Base-by-base conservation (phyloP, 108 stramenopile species). In the Conticribra weissflogii region DNA sequence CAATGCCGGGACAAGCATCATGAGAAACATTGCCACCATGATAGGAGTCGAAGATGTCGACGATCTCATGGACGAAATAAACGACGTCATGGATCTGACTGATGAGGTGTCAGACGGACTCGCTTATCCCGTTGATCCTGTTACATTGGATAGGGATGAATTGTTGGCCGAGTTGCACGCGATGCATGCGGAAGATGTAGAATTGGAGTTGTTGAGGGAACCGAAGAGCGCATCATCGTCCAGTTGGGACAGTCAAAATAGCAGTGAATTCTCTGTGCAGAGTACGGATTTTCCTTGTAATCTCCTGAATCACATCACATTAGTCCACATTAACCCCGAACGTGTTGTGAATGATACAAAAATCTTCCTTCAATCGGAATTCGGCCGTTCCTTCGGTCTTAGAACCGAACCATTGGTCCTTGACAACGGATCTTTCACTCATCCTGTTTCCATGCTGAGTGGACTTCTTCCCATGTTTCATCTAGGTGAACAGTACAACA, bases 1-100 rank as follows among this genome's bases (percentile, higher is more conserved):
- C 94, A 60, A 92, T 51, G 74, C 84, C 8, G 98, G 97, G 19
- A 91, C 79, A 21, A 76, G 71, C 28, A 93, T 92, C 44, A 97
- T 98, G 98, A 73, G 78, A 51, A 83, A 81, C 22, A 92, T 97
- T 34, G 85, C 95, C 49, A 85, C 85, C 9, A 84, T 95, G 21
- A 87, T 96, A 15, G 89, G 92, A 54, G 90, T 97, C 48, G 98
- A 99, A 78, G 74, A 93, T 67, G 97, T 98, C 46, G 97, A 98
- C 68, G 96, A 98, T 58, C 68, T 98, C 33, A 97, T 96, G 95
- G 97, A 97, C 72, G 92, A 92, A 54, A 93, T 97, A 55, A 87
- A 88, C 71, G 96, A 95, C 63, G 94, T 94, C 79, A 95, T 94
- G 96, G 95, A 95, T 54, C 49, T 86, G 82, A 91, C 92, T 0